Base-by-base conservation (phyloP, 108 stramenopile genomes). In the Poteriospumella lacustris region DNA sequence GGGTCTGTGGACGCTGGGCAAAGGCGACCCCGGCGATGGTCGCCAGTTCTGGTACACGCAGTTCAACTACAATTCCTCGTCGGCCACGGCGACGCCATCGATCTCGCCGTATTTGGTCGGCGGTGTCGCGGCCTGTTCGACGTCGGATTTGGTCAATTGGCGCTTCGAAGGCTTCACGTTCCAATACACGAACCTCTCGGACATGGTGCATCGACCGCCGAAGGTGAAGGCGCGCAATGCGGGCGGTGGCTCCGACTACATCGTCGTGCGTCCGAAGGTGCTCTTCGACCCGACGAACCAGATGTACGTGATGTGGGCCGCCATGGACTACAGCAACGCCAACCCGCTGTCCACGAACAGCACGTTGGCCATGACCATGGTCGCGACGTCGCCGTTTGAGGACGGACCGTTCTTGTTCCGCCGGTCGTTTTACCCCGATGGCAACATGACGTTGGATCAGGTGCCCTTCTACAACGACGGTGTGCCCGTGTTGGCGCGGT, bases 251-350 rank as follows among this genome's bases (percentile, higher is more conserved):
- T 58, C 40, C 39, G 43, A 1, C n/a, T 69, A 88, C 56, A 81
- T 47, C 5, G 58, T 84, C 0, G 90, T 87, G 85, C 82, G 89
- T 28, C 90, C 91, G 36, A 89, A 88, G 82, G 90, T 90, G 29
- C 59, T 91, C 39, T 89, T 72, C 79, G 89, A 89, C 76, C 75
- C 84, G 29, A 40, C 31, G 5, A 90, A 85, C 31, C 34, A 70
- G 5, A 78, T 86, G 69, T 94, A 81, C 69, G 93, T 94, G 42
- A 94, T 94, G 93, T 92, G 92, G 92, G 85, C 88, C 84, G 80
- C 80, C 1, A 76, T 92, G 24, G 90, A 91, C 68, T 81, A 90
- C 82, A n/a, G n/a, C n/a, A n/a, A n/a, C n/a, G n/a, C n/a, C n/a
- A n/a, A n/a, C n/a, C n/a, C n/a, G n/a, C n/a, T n/a, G n/a, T n/a